Evolutionary conservation across 371 early-diverging fungal genomes (phyloP).

Genomic region (Mucor racemosus): DNA sequence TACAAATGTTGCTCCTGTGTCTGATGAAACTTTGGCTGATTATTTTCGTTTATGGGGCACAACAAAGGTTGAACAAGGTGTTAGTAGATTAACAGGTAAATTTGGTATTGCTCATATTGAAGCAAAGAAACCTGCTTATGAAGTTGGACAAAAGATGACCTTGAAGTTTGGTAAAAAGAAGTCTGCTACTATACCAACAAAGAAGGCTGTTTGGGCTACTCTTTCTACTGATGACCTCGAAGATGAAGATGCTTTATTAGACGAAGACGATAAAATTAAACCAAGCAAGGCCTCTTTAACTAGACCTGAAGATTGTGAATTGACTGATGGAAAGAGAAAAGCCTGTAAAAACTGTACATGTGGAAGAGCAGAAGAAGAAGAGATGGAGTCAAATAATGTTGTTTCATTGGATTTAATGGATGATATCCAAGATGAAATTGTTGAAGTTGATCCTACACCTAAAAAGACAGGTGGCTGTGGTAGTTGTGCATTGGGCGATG

Average conservation of each 20-base stretch:
- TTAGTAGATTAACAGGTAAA: constrained; percentile 52
- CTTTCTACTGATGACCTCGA: constrained; percentile 79
- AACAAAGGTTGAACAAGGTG: constrained; percentile 46
- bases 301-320: constrained; percentile 69
- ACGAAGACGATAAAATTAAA: constrained; percentile 65
- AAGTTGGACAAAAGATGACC: constrained; percentile 71
- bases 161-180: constrained; percentile 54
- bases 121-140: constrained; percentile 86
- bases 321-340: constrained; percentile 77
- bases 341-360: constrained; percentile 98
- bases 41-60: constrained; percentile 51
- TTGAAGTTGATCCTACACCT: constrained; percentile 63
- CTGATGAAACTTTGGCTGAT: constrained; percentile 51
- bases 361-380: constrained; percentile 85
- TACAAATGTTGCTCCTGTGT: constrained; percentile 35
- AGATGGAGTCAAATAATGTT: constrained; percentile 59
- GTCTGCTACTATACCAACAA: constrained; percentile 43
- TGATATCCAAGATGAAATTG: constrained; percentile 51
- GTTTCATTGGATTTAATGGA: constrained; percentile 73
- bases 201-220: constrained; percentile 42
- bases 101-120: constrained; percentile 48
- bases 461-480: constrained; percentile 61
- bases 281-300: constrained; percentile 14
- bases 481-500: constrained; percentile 98
- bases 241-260: constrained; percentile 88